These are phyloP conservation scores for Penicillium malachiteum DNA, from an alignment of 495 filamentous ascomycete genomes.

Conservation along the genomic window DNA sequence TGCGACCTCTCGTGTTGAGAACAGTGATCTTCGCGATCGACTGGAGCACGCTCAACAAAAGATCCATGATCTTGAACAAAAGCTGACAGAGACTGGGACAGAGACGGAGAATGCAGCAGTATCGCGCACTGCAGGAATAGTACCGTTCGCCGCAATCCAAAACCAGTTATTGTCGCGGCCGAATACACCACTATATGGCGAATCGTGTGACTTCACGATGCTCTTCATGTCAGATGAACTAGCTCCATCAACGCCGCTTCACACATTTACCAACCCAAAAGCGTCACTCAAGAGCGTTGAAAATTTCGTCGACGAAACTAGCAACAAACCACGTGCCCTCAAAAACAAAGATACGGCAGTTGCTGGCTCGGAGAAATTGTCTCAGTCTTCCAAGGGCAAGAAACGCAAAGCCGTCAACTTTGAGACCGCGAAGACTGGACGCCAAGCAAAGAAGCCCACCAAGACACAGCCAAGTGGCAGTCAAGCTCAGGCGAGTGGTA, in stretches of 20 bases:
- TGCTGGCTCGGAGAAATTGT: background rate
- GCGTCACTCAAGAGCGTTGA: background rate
- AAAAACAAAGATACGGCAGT: background rate
- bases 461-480: background rate
- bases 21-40: constrained; percentile 18
- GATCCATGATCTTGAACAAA: constrained; percentile 16
- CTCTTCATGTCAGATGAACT: constrained; percentile 27
- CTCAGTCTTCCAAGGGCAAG: background rate
- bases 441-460: background rate
- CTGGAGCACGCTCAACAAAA: constrained; percentile 25
- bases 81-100: background rate
- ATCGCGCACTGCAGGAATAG: constrained; percentile 1
- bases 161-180: background rate
- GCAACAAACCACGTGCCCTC: background rate
- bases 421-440: background rate
- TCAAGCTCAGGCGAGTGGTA: no score
- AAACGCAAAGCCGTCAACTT: constrained; percentile 3
- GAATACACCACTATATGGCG: constrained; percentile 14
- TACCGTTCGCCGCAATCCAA: constrained; percentile 15
- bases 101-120: background rate
- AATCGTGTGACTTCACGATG: constrained; percentile 33
- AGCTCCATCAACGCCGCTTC: constrained; percentile 2
- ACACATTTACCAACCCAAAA: background rate
- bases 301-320: background rate
- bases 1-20: constrained; percentile 13